Evolutionary conservation across 805 yeast genomes (phyloP).

Genomic region (Maudiozyma saulgeensis): DNA sequence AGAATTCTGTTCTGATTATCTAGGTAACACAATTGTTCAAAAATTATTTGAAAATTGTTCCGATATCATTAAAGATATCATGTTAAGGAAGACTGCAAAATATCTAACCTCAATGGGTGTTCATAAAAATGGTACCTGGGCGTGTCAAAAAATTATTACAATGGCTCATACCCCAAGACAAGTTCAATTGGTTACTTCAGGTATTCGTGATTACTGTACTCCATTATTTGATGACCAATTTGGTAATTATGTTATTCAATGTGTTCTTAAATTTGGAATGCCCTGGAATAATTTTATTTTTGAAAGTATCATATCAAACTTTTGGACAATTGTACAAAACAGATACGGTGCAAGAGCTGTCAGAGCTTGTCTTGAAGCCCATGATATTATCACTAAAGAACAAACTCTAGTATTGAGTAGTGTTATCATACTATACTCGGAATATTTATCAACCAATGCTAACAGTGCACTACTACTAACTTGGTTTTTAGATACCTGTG

Average conservation of each 20-base stretch:
- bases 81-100: constrained; percentile 71
- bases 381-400: constrained; percentile 47
- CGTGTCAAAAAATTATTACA: constrained; percentile 89
- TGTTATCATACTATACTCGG: constrained; percentile 67
- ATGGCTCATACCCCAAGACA: constrained; percentile 56
- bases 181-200: constrained; percentile 53
- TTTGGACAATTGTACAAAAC: constrained; percentile 73
- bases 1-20: constrained; percentile 80
- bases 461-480: constrained; percentile 86
- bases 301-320: constrained; percentile 69
- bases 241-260: constrained; percentile 93
- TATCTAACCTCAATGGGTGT: constrained; percentile 84
- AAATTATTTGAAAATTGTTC: constrained; percentile 70
- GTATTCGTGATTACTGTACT: constrained; percentile 71
- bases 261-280: constrained; percentile 80
- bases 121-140: constrained; percentile 99
- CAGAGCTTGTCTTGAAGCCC: constrained; percentile 83
- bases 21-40: constrained; percentile 94
- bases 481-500: constrained; percentile 88
- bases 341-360: constrained; percentile 94
- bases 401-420: constrained; percentile 67
- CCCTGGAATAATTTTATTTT: constrained; percentile 87
- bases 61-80: constrained; percentile 62
- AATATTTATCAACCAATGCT: constrained; percentile 67
- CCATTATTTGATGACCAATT: constrained; percentile 88